A percentile compares a stretch with the other conserved stretches of the same genome.
phyloP scores from a whole-genome alignment of 805 yeast genomes.

The Ogataea pini region DNA sequence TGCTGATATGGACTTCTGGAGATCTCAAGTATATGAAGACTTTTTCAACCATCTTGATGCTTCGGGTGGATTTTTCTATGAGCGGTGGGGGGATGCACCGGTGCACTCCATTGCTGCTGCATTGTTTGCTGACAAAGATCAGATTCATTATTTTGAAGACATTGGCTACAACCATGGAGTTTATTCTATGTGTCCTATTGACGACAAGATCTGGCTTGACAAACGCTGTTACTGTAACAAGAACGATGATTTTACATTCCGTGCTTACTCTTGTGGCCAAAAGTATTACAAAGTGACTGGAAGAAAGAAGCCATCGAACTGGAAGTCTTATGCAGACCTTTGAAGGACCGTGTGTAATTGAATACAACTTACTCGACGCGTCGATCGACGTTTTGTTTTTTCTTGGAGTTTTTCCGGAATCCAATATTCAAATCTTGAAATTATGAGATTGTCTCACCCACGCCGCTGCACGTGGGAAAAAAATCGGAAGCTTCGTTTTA shows the following conservation, averaged over 20 bases:
- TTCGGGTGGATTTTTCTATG: slow-evolving; percentile 79
- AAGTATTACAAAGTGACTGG: slow-evolving; percentile 33
- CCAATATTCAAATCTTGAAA: no score
- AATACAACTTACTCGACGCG: background rate
- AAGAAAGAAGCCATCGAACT: slow-evolving; percentile 29
- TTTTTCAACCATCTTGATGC: slow-evolving; percentile 64
- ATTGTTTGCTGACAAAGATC: slow-evolving; percentile 52
- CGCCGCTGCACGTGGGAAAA: background rate
- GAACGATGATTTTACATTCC: slow-evolving; percentile 40
- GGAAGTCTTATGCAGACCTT: slow-evolving; percentile 28
- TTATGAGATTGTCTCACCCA: no score
- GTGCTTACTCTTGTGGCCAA: slow-evolving; percentile 39
- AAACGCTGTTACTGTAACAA: slow-evolving; percentile 43
- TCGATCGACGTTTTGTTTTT: background rate
- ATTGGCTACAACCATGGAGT: slow-evolving; percentile 71
- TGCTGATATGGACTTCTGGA: slow-evolving; percentile 70
- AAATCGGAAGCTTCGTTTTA: no score
- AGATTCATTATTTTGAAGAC: slow-evolving; percentile 71
- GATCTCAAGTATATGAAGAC: slow-evolving; percentile 54
- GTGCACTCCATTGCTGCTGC: slow-evolving; percentile 80
- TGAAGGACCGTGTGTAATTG: background rate
- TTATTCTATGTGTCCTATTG: slow-evolving; percentile 46
- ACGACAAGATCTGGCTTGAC: slow-evolving; percentile 27
- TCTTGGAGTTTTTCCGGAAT: no score
- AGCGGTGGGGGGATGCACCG: slow-evolving; percentile 95